Percentiles rank a stretch among this genome's conserved stretches.
Evolutionary conservation across 2,329 filamentous ascomycete genomes (phyloP).

Genomic region (Cercospora sp.): DNA sequence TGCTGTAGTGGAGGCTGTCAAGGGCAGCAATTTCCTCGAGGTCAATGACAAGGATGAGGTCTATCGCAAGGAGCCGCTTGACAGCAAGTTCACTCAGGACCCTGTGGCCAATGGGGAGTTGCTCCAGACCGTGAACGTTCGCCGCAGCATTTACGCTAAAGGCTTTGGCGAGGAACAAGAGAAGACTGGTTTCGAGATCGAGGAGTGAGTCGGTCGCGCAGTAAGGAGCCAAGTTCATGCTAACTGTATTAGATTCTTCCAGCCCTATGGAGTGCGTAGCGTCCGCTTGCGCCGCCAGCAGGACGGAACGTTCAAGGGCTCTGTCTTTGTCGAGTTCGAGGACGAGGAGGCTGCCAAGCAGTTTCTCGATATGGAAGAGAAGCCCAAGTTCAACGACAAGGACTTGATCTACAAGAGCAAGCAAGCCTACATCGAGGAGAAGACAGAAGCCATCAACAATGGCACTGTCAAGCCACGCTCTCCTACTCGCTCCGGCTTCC

Average conservation of each 20-base stretch:
- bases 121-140: conserved; percentile 65
- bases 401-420: conserved; percentile 84
- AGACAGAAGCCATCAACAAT: conserved; percentile 48
- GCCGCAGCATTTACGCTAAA: conserved; percentile 84
- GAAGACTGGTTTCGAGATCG: conserved; percentile 87
- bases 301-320: conserved; percentile 83
- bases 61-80: conserved; percentile 72
- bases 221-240: not conserved
- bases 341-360: conserved; percentile 74
- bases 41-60: conserved; percentile 71
- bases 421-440: conserved; percentile 69
- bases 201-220: conserved; percentile 51
- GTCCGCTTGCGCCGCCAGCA: conserved; percentile 82
- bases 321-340: conserved; percentile 90
- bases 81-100: conserved; percentile 51
- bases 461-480: conserved; percentile 41
- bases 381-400: conserved; percentile 80
- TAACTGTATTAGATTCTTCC: conserved; percentile 63
- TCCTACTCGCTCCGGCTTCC: conserved; percentile 36
- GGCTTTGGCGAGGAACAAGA: conserved; percentile 85
- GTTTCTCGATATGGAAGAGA: conserved; percentile 77
- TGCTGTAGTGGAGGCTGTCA: conserved; percentile 78
- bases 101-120: conserved; percentile 57
- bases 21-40: conserved; percentile 71
- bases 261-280: conserved; percentile 74